These are phyloP conservation scores for Phytophthora cactorum DNA, from an alignment of 352 stramenopile species.

Conservation along the genomic window DNA sequence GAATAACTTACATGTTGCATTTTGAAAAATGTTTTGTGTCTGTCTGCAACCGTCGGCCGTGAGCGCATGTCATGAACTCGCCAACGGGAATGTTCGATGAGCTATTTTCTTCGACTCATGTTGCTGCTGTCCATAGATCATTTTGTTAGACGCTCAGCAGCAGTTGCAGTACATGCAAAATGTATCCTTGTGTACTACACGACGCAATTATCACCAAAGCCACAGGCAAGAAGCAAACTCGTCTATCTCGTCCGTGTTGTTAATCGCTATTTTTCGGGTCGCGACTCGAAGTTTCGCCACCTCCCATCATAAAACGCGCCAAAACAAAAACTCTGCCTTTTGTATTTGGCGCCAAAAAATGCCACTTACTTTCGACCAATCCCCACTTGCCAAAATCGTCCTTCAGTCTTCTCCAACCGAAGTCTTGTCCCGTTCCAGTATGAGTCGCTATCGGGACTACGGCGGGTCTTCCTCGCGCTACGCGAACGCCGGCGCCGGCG, in stretches of 20 bases:
- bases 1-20: too few species aligned
- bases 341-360: slow-evolving; percentile 17
- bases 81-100: too few species aligned
- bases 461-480: slow-evolving; percentile 33
- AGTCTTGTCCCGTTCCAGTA: slow-evolving; percentile 8
- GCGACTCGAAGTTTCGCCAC: background rate
- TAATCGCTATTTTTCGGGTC: too few species aligned
- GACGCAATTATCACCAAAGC: too few species aligned
- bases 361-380: slow-evolving; percentile 13
- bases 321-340: background rate
- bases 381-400: background rate
- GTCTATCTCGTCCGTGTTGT: too few species aligned
- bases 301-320: background rate
- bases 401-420: slow-evolving; percentile 17
- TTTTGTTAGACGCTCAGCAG: background rate
- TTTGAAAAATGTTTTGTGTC: background rate
- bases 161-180: too few species aligned
- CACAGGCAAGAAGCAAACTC: too few species aligned
- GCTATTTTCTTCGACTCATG: background rate
- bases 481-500: slow-evolving; percentile 10
- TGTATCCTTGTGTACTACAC: too few species aligned
- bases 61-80: too few species aligned
- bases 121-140: background rate
- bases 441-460: slow-evolving; percentile 32
- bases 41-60: background rate